phyloP scores from a whole-genome alignment of 1,284 basidiomycete species.

The Austroboletus niveus region DNA sequence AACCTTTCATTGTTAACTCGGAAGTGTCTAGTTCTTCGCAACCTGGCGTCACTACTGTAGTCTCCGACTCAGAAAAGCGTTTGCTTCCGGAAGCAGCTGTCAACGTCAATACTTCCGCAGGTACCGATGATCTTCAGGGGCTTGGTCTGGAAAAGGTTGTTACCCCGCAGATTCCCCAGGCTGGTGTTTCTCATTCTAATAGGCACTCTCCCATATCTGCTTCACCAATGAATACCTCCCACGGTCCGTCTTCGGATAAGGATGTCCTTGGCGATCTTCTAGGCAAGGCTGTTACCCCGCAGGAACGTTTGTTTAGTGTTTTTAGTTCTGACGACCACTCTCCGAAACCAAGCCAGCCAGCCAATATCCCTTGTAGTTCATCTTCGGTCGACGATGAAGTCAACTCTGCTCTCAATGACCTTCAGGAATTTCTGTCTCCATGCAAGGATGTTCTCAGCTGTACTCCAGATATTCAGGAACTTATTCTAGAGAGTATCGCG shows the following conservation, averaged over 20 bases:
- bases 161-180: slow-evolving; percentile 1
- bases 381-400: background rate
- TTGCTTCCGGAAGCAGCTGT: background rate
- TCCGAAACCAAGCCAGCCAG: too few relatives aligned
- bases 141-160: background rate
- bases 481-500: too few relatives aligned
- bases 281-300: background rate
- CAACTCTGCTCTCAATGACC: background rate
- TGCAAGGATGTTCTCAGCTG: background rate
- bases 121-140: background rate
- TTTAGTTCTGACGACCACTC: background rate
- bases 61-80: slow-evolving; percentile 1
- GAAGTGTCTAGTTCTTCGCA: background rate
- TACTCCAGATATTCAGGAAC: background rate
- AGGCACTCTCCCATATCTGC: background rate
- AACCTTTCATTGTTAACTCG: background rate
- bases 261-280: background rate
- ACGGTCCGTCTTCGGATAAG: background rate
- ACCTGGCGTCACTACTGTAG: background rate
- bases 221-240: background rate
- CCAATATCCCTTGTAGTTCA: background rate
- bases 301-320: background rate
- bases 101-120: background rate
- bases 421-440: background rate
- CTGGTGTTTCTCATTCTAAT: background rate